Conservation (phyloP, 1,284 basidiomycete species). For the Sphagnurus paluster region DNA sequence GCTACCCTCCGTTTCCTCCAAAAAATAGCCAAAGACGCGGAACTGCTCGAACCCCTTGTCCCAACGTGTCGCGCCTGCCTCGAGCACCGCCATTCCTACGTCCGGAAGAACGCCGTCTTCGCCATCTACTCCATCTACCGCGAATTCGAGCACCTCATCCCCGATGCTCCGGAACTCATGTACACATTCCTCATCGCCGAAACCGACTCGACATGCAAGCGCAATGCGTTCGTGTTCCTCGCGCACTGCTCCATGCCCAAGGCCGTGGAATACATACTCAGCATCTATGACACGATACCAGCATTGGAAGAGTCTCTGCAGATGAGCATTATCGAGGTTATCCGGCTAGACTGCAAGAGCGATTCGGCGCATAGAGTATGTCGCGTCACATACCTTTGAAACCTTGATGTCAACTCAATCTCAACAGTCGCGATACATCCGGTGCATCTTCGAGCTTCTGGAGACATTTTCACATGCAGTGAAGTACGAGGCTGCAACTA, state of each 20-base stretch:
- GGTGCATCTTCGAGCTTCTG: conserved; percentile 93
- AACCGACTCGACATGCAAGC: conserved; percentile 94
- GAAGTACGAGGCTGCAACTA: conserved; percentile 98
- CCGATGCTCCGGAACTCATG: conserved; percentile 96
- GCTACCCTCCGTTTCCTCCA: conserved; percentile 96
- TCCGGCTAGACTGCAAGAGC: conserved; percentile 86
- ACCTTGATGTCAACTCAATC: conserved; percentile 15
- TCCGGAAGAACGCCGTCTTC: conserved; percentile 98
- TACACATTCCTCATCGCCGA: conserved; percentile 98
- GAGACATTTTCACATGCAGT: conserved; percentile 91
- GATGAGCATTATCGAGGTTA: conserved; percentile 95
- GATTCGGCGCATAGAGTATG: conserved; percentile 81
- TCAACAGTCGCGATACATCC: conserved; percentile 83
- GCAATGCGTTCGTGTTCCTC: conserved; percentile 96
- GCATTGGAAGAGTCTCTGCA: conserved; percentile 93
- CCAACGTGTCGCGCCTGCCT: conserved; percentile 93
- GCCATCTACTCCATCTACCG: conserved; percentile 94
- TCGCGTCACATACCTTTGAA: conserved; percentile 14
- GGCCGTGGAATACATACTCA: conserved; percentile 90
- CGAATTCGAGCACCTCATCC: conserved; percentile 92
- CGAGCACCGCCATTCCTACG: conserved; percentile 98
- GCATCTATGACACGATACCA: conserved; percentile 83
- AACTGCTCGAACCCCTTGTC: conserved; percentile 94
- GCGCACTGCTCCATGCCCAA: conserved; percentile 87
- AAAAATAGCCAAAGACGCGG: conserved; percentile 91